Evolutionary conservation across 108 stramenopile genomes (phyloP).

Genomic region (Heterococcus sp.): DNA sequence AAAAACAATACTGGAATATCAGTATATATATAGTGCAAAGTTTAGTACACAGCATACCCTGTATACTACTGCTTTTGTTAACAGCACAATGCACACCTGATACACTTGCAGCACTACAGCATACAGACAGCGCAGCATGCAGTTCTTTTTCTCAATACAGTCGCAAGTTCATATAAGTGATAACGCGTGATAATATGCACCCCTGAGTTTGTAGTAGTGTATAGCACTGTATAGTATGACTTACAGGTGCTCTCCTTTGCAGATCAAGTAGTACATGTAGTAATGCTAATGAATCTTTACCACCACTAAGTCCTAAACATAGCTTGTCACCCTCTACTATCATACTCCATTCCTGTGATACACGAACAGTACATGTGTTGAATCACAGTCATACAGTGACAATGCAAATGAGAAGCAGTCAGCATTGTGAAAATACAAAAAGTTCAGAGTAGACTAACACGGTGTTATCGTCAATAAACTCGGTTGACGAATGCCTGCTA

Average conservation of each 20-base stretch:
- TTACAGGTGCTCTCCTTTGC: conserved; percentile 52
- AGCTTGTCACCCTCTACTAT: conserved; percentile 83
- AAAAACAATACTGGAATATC: neutral
- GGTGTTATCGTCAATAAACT: too few relatives aligned
- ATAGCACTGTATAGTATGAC: too few relatives aligned
- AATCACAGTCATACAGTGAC: too few relatives aligned
- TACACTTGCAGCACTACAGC: neutral
- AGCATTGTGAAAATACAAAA: too few relatives aligned
- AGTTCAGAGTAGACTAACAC: too few relatives aligned
- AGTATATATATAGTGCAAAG: neutral
- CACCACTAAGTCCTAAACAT: conserved; percentile 89
- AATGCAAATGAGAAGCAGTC: too few relatives aligned
- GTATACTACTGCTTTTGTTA: neutral
- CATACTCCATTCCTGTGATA: conserved; percentile 41
- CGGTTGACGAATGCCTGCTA: too few relatives aligned
- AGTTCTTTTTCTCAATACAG: too few relatives aligned
- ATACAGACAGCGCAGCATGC: too few relatives aligned
- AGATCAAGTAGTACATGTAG: conserved; percentile 87
- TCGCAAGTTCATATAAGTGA: too few relatives aligned
- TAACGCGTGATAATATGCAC: too few relatives aligned
- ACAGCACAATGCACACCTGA: neutral
- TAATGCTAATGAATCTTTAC: conserved; percentile 91
- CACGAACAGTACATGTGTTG: neutral
- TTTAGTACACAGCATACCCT: neutral
- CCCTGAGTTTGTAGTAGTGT: too few relatives aligned